Evolutionary conservation across 345 rosid species (phyloP).

Genomic region (Camelina sativa): DNA sequence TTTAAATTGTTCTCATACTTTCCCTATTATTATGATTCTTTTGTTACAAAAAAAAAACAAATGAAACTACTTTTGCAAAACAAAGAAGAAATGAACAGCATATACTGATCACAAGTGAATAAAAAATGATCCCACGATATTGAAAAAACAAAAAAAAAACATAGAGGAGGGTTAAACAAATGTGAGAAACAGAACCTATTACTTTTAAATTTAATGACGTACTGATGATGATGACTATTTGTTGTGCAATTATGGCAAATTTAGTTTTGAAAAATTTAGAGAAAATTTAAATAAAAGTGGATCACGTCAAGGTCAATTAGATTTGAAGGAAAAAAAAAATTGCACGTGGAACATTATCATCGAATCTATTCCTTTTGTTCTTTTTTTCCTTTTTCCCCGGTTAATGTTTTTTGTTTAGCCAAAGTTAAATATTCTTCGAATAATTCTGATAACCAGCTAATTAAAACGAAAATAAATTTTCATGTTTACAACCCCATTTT

Average conservation of each 20-base stretch:
- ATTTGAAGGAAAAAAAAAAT: conserved; percentile 14
- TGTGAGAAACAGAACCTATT: not conserved
- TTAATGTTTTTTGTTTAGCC: conserved; percentile 4
- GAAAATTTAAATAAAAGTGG: conserved; percentile 6
- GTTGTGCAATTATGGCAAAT: conserved; percentile 10
- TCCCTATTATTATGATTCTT: not conserved
- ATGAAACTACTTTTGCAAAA: not conserved
- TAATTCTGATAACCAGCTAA: conserved; percentile 3
- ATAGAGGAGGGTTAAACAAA: not conserved
- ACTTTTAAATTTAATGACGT: conserved; percentile 1
- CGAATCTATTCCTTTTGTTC: conserved; percentile 9
- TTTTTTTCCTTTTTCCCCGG: not conserved
- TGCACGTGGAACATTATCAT: conserved; percentile 38
- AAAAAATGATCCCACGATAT: not conserved
- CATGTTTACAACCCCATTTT: not conserved
- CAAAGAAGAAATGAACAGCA: not conserved
- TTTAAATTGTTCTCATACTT: not conserved
- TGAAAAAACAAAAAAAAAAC: too few species aligned
- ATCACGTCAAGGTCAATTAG: conserved; percentile 35
- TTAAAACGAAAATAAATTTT: not conserved
- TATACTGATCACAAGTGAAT: not conserved
- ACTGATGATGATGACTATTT: conserved; percentile 4
- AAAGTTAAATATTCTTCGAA: conserved; percentile 12
- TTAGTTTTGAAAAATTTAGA: not conserved
- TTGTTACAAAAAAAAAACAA: not conserved